phyloP scores from a whole-genome alignment of 441 rosid species.

The Viola pubescens region DNA sequence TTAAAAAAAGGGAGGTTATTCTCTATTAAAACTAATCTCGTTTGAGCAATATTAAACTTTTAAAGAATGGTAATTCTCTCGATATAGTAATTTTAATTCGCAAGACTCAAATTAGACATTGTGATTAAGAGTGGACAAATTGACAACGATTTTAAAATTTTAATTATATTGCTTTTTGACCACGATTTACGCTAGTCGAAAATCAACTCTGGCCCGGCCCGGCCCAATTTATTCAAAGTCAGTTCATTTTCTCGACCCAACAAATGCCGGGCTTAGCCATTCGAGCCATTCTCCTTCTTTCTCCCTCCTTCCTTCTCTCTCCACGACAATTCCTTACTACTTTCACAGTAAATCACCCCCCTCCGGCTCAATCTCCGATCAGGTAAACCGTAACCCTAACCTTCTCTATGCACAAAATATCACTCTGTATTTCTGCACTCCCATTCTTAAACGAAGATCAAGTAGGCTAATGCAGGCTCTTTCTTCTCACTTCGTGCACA shows the following conservation, averaged over 20 bases:
- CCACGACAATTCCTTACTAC: background rate
- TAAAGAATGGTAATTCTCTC: too few species aligned
- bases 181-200: too few species aligned
- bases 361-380: slow-evolving; percentile 18
- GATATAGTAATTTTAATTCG: too few species aligned
- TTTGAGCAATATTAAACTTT: too few species aligned
- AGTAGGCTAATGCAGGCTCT: background rate
- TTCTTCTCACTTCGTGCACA: background rate
- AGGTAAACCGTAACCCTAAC: slow-evolving; percentile 19
- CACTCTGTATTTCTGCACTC: background rate
- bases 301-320: background rate
- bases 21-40: too few species aligned
- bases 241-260: background rate
- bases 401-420: background rate
- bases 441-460: background rate
- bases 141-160: too few species aligned
- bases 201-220: too few species aligned
- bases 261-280: background rate
- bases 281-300: background rate
- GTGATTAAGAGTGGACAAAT: too few species aligned
- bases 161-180: too few species aligned
- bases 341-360: background rate
- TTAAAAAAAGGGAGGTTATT: too few species aligned
- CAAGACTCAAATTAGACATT: too few species aligned
- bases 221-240: too few species aligned